A percentile compares a stretch with the other conserved stretches of the same genome.
Evolutionary conservation across 495 filamentous ascomycete genomes (phyloP).

Genomic region (Annulohypoxylon nitens): DNA sequence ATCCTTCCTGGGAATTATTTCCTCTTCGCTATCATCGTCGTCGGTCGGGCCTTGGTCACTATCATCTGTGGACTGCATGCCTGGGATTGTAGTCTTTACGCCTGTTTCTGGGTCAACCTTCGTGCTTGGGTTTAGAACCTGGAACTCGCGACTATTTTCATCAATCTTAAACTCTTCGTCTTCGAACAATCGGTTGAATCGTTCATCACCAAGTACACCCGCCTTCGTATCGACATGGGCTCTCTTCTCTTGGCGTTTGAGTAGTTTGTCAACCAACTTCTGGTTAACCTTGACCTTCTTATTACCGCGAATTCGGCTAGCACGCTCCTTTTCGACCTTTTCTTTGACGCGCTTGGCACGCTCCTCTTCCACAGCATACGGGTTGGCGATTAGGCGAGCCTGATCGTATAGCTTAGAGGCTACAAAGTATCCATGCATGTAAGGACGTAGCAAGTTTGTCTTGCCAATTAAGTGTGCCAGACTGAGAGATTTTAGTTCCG

Average conservation of each 20-base stretch:
- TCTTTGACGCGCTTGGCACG: slow-evolving; percentile 87
- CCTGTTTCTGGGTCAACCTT: slow-evolving; percentile 52
- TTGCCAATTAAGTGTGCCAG: slow-evolving; percentile 88
- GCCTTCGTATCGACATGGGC: slow-evolving; percentile 72
- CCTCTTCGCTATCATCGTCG: slow-evolving; percentile 57
- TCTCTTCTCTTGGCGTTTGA: slow-evolving; percentile 83
- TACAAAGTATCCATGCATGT: slow-evolving; percentile 99
- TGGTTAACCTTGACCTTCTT: slow-evolving; percentile 95
- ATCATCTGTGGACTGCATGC: slow-evolving; percentile 44
- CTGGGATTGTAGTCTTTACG: slow-evolving; percentile 28
- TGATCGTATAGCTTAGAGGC: slow-evolving; percentile 93
- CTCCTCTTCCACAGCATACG: slow-evolving; percentile 91
- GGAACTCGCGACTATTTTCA: slow-evolving; percentile 88
- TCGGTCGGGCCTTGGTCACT: slow-evolving; percentile 60
- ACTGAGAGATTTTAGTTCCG: slow-evolving; percentile 83
- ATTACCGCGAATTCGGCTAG: slow-evolving; percentile 89
- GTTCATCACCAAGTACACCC: slow-evolving; percentile 80
- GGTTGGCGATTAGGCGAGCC: slow-evolving; percentile 90
- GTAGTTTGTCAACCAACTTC: slow-evolving; percentile 83
- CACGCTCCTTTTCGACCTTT: slow-evolving; percentile 93
- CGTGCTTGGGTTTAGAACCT: slow-evolving; percentile 86
- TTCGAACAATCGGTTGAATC: slow-evolving; percentile 91
- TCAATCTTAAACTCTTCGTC: slow-evolving; percentile 94
- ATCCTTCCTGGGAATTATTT: slow-evolving; percentile 53
- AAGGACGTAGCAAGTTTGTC: slow-evolving; percentile 87